Conservation (phyloP, 805 yeast species). For the Saturnispora quitensis region DNA sequence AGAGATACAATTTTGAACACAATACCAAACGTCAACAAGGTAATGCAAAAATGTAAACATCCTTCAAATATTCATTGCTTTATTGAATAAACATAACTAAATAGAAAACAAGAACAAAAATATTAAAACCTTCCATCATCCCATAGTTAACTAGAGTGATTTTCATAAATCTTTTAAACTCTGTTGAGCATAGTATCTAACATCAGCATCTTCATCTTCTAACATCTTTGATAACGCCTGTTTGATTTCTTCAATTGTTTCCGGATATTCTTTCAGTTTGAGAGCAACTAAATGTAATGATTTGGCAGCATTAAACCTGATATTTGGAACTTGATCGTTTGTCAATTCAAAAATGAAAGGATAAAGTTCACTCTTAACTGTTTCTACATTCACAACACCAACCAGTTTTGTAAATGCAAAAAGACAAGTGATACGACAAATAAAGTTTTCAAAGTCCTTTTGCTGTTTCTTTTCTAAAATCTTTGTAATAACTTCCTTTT, state of each 20-base stretch:
- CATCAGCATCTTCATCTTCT: constrained; percentile 79
- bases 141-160: background rate
- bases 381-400: constrained; percentile 54
- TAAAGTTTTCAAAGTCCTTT: constrained; percentile 51
- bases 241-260: constrained; percentile 44
- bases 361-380: constrained; percentile 55
- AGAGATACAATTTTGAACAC: background rate
- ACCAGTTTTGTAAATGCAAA: constrained; percentile 79
- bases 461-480: constrained; percentile 41
- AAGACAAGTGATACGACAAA: constrained; percentile 84
- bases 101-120: background rate
- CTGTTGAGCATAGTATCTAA: constrained; percentile 71
- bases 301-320: constrained; percentile 91
- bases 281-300: constrained; percentile 57
- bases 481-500: constrained; percentile 69
- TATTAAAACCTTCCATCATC: background rate
- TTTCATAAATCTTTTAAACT: constrained; percentile 22
- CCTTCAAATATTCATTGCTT: background rate
- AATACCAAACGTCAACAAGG: background rate
- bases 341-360: constrained; percentile 72
- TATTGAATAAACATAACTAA: constrained; percentile 1
- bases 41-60: background rate
- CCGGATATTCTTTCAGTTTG: constrained; percentile 31
- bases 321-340: constrained; percentile 85
- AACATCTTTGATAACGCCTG: constrained; percentile 58